phyloP scores from a whole-genome alignment of 225 moss, liverwort and hornwort genomes.

The Lunularia cruciata region DNA sequence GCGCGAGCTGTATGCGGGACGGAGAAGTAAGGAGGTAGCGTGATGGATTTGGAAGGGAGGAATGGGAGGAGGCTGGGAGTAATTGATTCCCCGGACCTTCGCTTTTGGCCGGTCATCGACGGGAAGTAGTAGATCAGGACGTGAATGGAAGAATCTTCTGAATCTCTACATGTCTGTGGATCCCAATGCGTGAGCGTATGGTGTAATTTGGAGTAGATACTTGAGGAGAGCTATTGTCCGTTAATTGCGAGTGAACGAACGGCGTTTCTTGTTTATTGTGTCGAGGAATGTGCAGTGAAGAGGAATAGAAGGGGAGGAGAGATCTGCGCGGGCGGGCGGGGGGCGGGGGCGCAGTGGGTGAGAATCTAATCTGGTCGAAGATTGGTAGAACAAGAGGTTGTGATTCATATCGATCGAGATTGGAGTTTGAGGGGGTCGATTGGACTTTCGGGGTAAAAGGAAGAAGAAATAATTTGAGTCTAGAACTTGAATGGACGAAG shows the following conservation, averaged over 20 bases:
- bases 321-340: too few relatives aligned
- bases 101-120: slow-evolving; percentile 4
- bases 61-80: background rate
- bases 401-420: background rate
- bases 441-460: too few relatives aligned
- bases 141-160: slow-evolving; percentile 18
- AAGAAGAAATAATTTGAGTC: too few relatives aligned
- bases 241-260: background rate
- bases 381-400: too few relatives aligned
- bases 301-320: too few relatives aligned
- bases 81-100: background rate
- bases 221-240: background rate
- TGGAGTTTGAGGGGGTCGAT: too few relatives aligned
- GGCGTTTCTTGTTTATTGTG: background rate
- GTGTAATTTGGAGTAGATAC: slow-evolving; percentile 12
- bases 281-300: too few relatives aligned
- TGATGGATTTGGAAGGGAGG: background rate
- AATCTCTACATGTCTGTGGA: slow-evolving; percentile 4
- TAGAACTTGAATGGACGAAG: background rate
- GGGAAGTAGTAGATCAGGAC: slow-evolving; percentile 12
- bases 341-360: too few relatives aligned
- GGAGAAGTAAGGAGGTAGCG: background rate
- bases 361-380: too few relatives aligned
- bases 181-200: background rate
- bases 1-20: background rate